A percentile compares a stretch with the other conserved stretches of the same genome.
These are phyloP conservation scores for Backusella mclennaniae DNA, from an alignment of 192 early-diverging fungal species.

Conservation along the genomic window DNA sequence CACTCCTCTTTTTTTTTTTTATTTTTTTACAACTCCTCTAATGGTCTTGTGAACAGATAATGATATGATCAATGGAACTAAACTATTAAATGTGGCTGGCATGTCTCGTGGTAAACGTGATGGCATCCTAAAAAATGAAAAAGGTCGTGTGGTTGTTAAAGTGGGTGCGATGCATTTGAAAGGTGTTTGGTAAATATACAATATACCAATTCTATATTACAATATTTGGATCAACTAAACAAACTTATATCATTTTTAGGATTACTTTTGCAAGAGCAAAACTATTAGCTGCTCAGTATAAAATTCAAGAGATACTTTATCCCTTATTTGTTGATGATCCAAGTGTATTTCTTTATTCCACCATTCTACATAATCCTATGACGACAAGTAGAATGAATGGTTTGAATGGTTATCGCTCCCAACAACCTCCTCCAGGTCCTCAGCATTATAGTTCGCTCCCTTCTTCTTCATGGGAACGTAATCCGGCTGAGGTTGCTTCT, in stretches of 20 bases:
- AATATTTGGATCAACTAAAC: not conserved
- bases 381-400: conserved; percentile 9
- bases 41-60: conserved; percentile 55
- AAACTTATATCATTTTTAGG: conserved; percentile 23
- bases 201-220: not conserved
- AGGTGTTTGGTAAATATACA: conserved; percentile 70
- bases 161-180: conserved; percentile 86
- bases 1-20: not conserved
- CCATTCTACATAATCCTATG: conserved; percentile 2
- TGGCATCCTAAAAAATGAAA: conserved; percentile 85
- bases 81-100: conserved; percentile 81
- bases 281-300: conserved; percentile 66
- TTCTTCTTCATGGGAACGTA: conserved; percentile 5
- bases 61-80: conserved; percentile 86
- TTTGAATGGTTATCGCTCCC: conserved; percentile 1
- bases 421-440: not conserved
- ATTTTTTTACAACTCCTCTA: conserved; percentile 2
- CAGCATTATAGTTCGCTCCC: not conserved
- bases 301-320: conserved; percentile 69
- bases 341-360: conserved; percentile 55
- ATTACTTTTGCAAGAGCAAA: conserved; percentile 69
- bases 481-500: not conserved
- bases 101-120: conserved; percentile 88
- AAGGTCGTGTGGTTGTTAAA: conserved; percentile 82
- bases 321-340: conserved; percentile 78